Evolutionary conservation across 164 flowering plant species (phyloP).

Genomic region (Berberis thunbergii): DNA sequence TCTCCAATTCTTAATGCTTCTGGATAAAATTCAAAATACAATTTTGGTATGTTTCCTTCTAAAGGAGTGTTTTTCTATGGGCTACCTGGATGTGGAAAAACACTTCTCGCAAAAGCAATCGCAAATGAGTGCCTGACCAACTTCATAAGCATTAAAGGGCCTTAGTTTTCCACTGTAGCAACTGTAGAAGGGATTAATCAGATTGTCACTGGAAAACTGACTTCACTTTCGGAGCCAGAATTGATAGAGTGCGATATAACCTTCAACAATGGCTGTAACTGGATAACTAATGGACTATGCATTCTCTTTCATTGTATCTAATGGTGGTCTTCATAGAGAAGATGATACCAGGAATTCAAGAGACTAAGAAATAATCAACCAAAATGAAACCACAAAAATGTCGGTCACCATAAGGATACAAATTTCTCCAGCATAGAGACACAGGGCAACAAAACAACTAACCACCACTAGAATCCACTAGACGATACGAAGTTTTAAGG

Average conservation of each 20-base stretch:
- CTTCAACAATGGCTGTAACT: slow-evolving; percentile 59
- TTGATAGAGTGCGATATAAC: slow-evolving; percentile 64
- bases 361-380: too few species aligned
- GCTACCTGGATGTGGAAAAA: slow-evolving; percentile 69
- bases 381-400: too few species aligned
- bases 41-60: too few species aligned
- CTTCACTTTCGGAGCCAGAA: slow-evolving; percentile 76
- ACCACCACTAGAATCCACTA: too few species aligned
- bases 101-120: slow-evolving; percentile 69
- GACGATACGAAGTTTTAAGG: too few species aligned
- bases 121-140: slow-evolving; percentile 85
- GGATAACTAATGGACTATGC: slow-evolving; percentile 86
- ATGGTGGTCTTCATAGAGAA: slow-evolving; percentile 57
- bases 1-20: too few species aligned
- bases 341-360: slow-evolving; percentile 18
- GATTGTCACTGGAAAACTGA: slow-evolving; percentile 66
- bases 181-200: slow-evolving; percentile 88
- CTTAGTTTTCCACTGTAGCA: slow-evolving; percentile 81
- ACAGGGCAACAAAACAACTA: too few species aligned
- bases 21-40: too few species aligned
- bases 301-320: slow-evolving; percentile 36
- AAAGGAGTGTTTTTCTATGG: too few species aligned
- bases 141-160: slow-evolving; percentile 24
- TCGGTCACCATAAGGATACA: too few species aligned
- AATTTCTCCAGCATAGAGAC: too few species aligned